These are phyloP conservation scores for Daucus carota DNA, from an alignment of 129 eudicot species.

Conservation along the genomic window DNA sequence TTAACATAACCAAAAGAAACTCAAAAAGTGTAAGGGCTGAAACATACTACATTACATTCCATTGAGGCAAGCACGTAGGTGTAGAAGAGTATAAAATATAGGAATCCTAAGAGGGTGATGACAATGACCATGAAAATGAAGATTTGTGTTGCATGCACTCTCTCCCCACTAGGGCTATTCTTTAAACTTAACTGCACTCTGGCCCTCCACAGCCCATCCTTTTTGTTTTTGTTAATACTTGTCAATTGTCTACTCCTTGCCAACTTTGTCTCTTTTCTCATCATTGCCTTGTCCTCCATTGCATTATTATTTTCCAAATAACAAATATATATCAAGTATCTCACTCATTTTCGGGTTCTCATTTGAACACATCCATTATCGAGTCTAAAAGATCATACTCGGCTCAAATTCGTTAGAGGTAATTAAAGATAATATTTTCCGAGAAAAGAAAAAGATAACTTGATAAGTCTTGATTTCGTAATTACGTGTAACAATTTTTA, in stretches of 20 bases:
- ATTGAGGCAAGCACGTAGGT: background rate
- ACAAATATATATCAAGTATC: background rate
- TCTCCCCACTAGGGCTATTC: slow-evolving; percentile 3
- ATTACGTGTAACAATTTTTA: too few relatives aligned
- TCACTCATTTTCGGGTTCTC: background rate
- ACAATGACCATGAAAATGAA: background rate
- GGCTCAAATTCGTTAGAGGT: too few relatives aligned
- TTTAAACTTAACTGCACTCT: background rate
- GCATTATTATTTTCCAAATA: background rate
- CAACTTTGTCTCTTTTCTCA: background rate
- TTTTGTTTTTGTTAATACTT: background rate
- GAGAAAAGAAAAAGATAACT: too few relatives aligned
- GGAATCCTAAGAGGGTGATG: background rate
- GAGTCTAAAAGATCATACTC: too few relatives aligned
- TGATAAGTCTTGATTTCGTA: background rate
- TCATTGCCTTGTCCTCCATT: background rate
- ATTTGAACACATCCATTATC: background rate
- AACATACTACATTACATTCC: too few relatives aligned
- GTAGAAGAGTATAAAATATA: background rate
- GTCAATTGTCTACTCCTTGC: background rate
- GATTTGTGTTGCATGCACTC: slow-evolving; percentile 4
- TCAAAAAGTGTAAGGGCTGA: too few relatives aligned
- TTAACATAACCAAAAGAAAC: slow-evolving; percentile 7
- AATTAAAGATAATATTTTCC: too few relatives aligned
- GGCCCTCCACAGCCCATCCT: background rate